Evolutionary conservation across 2,329 filamentous ascomycete species (phyloP).

Genomic region (Hymenoscyphus linearis): DNA sequence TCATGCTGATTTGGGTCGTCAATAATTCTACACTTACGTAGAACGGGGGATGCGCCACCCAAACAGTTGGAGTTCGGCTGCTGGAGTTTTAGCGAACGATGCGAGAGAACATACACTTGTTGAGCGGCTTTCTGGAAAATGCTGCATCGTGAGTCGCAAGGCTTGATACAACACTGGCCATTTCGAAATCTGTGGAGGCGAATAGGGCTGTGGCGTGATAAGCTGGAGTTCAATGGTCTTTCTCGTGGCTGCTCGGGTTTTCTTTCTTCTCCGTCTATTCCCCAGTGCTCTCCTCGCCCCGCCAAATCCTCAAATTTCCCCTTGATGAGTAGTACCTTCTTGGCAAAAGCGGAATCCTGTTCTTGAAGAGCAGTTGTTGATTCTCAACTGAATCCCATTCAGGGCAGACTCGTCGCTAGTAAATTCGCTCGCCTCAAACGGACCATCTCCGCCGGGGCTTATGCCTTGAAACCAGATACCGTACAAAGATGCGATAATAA

Average conservation of each 20-base stretch:
- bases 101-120: background rate
- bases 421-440: background rate
- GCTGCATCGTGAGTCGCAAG: background rate
- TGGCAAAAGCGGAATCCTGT: constrained; percentile 12
- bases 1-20: background rate
- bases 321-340: background rate
- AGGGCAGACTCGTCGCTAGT: background rate
- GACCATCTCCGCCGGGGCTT: background rate
- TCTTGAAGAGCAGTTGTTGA: constrained; percentile 14
- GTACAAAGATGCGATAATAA: background rate
- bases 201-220: background rate
- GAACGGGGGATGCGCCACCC: background rate
- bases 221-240: background rate
- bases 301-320: background rate
- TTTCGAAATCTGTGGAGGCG: background rate
- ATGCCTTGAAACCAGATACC: background rate
- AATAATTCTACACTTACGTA: background rate
- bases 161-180: background rate
- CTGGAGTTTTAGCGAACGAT: background rate
- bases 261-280: background rate
- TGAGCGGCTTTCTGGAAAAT: background rate
- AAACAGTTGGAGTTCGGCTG: background rate
- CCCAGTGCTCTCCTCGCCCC: background rate
- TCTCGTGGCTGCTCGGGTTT: background rate
- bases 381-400: background rate